phyloP scores from a whole-genome alignment of 805 yeast species.

The Metschnikowia borealis region DNA sequence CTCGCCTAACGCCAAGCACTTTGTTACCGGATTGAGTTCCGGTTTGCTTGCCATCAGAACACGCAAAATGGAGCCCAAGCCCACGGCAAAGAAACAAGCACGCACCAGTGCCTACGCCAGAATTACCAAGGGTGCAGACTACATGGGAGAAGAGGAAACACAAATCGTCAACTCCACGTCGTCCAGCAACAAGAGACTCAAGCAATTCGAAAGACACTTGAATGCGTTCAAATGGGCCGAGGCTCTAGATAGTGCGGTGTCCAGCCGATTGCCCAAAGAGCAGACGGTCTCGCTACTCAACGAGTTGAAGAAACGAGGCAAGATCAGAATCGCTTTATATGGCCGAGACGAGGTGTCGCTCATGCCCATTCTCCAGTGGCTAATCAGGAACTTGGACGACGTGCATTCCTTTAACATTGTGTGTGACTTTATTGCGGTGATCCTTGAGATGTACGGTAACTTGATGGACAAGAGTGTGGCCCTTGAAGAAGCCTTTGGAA shows the following conservation, averaged over 20 bases:
- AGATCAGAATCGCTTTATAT: slow-evolving; percentile 72
- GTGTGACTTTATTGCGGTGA: slow-evolving; percentile 64
- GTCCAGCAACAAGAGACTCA: slow-evolving; percentile 54
- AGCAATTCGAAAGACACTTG: slow-evolving; percentile 77
- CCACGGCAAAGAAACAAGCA: slow-evolving; percentile 42
- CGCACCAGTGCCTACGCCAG: slow-evolving; percentile 66
- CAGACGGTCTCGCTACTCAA: slow-evolving; percentile 76
- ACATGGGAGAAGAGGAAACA: slow-evolving; percentile 85
- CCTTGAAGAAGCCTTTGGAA: slow-evolving; percentile 65
- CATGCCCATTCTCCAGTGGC: slow-evolving; percentile 86
- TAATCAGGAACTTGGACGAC: slow-evolving; percentile 71
- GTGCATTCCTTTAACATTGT: slow-evolving; percentile 61
- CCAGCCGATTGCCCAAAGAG: slow-evolving; percentile 74
- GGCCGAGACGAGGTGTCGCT: slow-evolving; percentile 83
- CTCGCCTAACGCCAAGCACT: slow-evolving; percentile 78
- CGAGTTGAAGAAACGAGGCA: slow-evolving; percentile 86
- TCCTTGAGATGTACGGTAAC: slow-evolving; percentile 73
- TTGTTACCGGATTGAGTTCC: slow-evolving; percentile 87
- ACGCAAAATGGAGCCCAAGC: slow-evolving; percentile 63
- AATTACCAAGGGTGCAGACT: slow-evolving; percentile 88
- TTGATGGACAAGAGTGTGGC: slow-evolving; percentile 71
- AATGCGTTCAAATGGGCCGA: slow-evolving; percentile 90
- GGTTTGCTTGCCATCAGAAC: slow-evolving; percentile 89
- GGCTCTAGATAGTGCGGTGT: slow-evolving; percentile 83
- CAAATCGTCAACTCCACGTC: slow-evolving; percentile 58